Base-by-base conservation (phyloP, 2,329 filamentous ascomycete genomes). In the Amesomyces nigricolor region DNA sequence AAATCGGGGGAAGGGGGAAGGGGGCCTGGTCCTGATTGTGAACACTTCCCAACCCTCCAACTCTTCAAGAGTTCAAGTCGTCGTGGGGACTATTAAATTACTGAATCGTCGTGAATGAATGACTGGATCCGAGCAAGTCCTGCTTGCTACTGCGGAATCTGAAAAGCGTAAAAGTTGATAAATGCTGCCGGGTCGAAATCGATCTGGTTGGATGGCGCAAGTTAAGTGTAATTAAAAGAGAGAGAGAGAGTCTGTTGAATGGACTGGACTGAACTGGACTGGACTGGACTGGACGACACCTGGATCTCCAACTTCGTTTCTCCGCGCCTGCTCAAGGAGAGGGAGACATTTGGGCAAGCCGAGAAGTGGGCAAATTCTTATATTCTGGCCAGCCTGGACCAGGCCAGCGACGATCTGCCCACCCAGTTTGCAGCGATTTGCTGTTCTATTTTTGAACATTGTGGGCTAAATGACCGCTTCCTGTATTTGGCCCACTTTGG, bases 71-170 rank as follows among this genome's bases (percentile, higher is more conserved):
- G 58, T 51, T 54, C 61, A 60, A 63, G 58, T 57, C 47, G 53
- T 59, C 56, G 53, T 47, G 22, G 49, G 49, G 45, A 62, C 49
- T 63, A 66, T 63, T 63, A 62, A 55, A 64, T 67, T 66, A 65
- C 51, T 57, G 59, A 57, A 58, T 60, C 48, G 62, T 59, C 54
- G 51, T 54, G 62, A 74, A 74, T 71, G 75, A 80, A 72, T 75
- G 77, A 74, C 72, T 73, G 72, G 73, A 72, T 77, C 68, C 67
- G 71, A 78, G 78, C 79, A 82, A 83, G 79, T 72, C 80, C 80
- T 68, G 80, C 79, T 82, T 81, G 78, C 77, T 69, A 71, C 73
- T 73, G 71, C 69, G 69, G 63, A 73, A 61, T 59, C 58, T 57
- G 61, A 57, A 62, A 46, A 42, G 50, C 58, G 54, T 43, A 56